Conservation (phyloP, 169 alveolate species). For the Eimeria necatrix region DNA sequence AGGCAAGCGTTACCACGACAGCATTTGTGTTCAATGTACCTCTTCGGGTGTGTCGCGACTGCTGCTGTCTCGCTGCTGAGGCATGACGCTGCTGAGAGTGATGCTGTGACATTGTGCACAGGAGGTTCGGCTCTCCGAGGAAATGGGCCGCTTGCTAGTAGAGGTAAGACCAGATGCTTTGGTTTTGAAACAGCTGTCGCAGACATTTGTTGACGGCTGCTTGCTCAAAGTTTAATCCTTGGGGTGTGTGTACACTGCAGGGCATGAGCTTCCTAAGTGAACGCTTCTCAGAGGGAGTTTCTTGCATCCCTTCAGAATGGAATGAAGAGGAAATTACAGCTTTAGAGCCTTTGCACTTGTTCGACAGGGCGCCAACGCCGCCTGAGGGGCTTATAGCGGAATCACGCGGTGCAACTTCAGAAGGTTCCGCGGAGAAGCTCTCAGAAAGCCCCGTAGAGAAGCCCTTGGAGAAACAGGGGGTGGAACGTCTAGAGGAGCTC, state of each 20-base stretch:
- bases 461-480: too few species aligned
- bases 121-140: slow-evolving; percentile 59
- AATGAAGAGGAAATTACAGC: not conserved
- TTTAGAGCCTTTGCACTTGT: not conserved
- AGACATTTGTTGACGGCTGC: not conserved
- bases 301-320: not conserved
- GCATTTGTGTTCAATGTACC: not conserved
- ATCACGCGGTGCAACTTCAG: too few species aligned
- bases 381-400: not conserved
- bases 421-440: too few species aligned
- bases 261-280: slow-evolving; percentile 1
- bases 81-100: not conserved
- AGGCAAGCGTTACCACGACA: slow-evolving; percentile 16
- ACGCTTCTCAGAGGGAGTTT: not conserved
- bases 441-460: too few species aligned
- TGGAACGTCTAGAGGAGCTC: too few species aligned
- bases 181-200: not conserved
- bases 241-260: not conserved
- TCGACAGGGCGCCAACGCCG: not conserved
- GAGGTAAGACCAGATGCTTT: not conserved
- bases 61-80: not conserved
- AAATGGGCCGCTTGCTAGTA: slow-evolving; percentile 5
- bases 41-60: not conserved
- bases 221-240: not conserved
- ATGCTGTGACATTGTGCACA: slow-evolving; percentile 24